Evolutionary conservation across 805 yeast genomes (phyloP).

Genomic region (Wickerhamiella siamensis): DNA sequence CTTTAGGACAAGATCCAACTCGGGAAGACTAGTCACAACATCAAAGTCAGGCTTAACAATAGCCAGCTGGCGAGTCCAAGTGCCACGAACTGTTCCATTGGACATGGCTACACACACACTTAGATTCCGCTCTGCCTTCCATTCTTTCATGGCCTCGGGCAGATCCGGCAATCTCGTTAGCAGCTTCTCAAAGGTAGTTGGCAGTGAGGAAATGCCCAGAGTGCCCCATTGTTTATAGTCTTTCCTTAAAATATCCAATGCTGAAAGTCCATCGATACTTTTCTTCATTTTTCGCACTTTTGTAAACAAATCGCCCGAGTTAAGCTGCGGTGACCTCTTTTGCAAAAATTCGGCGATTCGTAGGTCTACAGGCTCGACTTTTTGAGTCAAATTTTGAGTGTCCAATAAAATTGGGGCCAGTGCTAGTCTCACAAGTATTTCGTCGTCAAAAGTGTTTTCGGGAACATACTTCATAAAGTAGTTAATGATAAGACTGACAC

Average conservation of each 20-base stretch:
- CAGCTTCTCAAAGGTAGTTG: conserved; percentile 47
- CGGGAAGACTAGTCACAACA: conserved; percentile 13
- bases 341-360: conserved; percentile 7
- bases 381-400: conserved; percentile 50
- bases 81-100: conserved; percentile 22
- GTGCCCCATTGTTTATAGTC: conserved; percentile 66
- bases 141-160: conserved; percentile 20
- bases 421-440: conserved; percentile 34
- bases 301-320: not conserved
- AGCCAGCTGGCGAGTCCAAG: conserved; percentile 34
- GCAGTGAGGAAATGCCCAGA: conserved; percentile 69
- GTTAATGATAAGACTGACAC: conserved; percentile 57
- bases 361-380: conserved; percentile 44
- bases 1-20: conserved; percentile 8
- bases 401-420: conserved; percentile 64
- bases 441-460: conserved; percentile 15
- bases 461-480: conserved; percentile 33
- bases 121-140: conserved; percentile 24
- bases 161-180: conserved; percentile 20
- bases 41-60: conserved; percentile 21
- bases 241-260: conserved; percentile 53
- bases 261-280: conserved; percentile 45
- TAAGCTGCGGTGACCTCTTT: conserved; percentile 4
- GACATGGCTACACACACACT: conserved; percentile 38
- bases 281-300: conserved; percentile 37